Percentiles rank a stretch among this genome's conserved stretches.
Conservation (phyloP, 441 rosid genomes). For the Lepidium campestre region DNA sequence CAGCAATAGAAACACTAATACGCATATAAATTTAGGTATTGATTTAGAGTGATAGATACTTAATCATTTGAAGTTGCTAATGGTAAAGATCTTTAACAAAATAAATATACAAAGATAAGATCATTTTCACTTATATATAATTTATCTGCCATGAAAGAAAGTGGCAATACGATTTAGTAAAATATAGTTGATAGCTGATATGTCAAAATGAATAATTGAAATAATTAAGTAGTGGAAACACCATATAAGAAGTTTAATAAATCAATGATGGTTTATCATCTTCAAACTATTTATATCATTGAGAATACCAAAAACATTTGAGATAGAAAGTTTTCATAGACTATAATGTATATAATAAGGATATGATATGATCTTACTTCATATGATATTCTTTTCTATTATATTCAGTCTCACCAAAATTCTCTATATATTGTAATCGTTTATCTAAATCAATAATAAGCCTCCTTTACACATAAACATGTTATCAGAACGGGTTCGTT, state of each 20-base stretch:
- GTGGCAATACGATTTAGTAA: not conserved
- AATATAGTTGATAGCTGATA: not conserved
- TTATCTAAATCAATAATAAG: too few relatives aligned
- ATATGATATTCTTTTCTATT: too few relatives aligned
- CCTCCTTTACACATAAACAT: too few relatives aligned
- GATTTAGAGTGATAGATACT: not conserved
- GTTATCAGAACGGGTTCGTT: too few relatives aligned
- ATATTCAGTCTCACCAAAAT: too few relatives aligned
- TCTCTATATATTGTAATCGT: too few relatives aligned
- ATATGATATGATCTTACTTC: too few relatives aligned
- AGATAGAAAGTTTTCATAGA: too few relatives aligned
- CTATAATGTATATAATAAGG: too few relatives aligned
- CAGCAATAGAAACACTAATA: not conserved
- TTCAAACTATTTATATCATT: too few relatives aligned
- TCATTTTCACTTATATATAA: not conserved
- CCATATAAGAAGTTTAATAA: not conserved
- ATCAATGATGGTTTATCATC: not conserved
- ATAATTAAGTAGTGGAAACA: not conserved
- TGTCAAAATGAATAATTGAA: not conserved
- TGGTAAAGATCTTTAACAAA: not conserved
- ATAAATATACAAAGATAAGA: not conserved
- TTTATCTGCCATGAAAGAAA: not conserved
- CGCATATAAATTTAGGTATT: constrained; percentile 1
- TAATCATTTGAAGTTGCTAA: not conserved
- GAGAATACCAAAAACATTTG: too few relatives aligned